A percentile compares a stretch with the other conserved stretches of the same genome.
phyloP scores from a whole-genome alignment of 371 early-diverging fungal genomes.

The Batkoa obscura region DNA sequence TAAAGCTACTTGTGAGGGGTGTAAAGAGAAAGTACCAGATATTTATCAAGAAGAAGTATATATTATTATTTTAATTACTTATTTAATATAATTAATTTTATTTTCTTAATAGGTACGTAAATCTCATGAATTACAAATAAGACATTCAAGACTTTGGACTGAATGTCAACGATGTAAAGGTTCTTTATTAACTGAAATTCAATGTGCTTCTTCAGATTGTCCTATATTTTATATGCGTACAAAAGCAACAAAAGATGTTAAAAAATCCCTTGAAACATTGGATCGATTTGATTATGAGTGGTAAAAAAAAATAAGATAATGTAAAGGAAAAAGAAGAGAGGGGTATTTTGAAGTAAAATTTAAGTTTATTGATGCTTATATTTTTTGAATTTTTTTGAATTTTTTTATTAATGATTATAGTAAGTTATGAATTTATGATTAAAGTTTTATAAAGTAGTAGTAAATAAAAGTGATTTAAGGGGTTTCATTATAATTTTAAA shows the following conservation, averaged over 20 bases:
- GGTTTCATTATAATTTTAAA: too few species aligned
- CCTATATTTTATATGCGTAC: conserved; percentile 99
- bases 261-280: conserved; percentile 39
- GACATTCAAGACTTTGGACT: conserved; percentile 88
- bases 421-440: too few species aligned
- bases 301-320: too few species aligned
- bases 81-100: not conserved
- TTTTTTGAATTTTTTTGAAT: too few species aligned
- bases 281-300: conserved; percentile 41
- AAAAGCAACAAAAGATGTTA: conserved; percentile 91
- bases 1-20: conserved; percentile 61
- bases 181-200: conserved; percentile 87
- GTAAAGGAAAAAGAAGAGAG: too few species aligned
- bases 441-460: too few species aligned
- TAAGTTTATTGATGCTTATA: too few species aligned
- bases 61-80: too few species aligned
- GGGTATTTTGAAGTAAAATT: too few species aligned
- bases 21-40: conserved; percentile 49
- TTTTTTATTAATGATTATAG: too few species aligned
- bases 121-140: conserved; percentile 54
- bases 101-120: conserved; percentile 15
- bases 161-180: conserved; percentile 99
- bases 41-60: conserved; percentile 54
- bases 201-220: conserved; percentile 96
- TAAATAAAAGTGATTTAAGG: too few species aligned